Evolutionary conservation across 768 basidiomycete genomes (phyloP).

Genomic region (Lentinula raphanica): DNA sequence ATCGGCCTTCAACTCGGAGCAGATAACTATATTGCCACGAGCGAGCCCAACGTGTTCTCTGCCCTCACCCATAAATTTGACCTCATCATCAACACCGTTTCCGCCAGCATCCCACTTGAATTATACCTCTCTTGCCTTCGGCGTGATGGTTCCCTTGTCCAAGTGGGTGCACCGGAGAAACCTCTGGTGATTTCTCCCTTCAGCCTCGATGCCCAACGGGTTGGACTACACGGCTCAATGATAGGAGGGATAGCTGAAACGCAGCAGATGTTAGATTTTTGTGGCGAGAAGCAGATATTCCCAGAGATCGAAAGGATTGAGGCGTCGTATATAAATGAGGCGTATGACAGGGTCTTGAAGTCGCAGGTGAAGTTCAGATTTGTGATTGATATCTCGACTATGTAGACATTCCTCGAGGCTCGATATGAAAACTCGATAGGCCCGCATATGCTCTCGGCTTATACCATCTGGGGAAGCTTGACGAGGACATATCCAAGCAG

Average conservation of each 20-base stretch:
- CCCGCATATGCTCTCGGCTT: too few relatives aligned
- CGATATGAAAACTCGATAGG: too few relatives aligned
- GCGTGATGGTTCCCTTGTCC: neutral
- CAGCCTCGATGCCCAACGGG: neutral
- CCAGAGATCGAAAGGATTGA: neutral
- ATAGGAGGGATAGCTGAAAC: neutral
- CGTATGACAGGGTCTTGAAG: conserved; percentile 2
- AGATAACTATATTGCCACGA: conserved; percentile 34
- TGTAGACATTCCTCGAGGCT: too few relatives aligned
- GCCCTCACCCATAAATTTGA: conserved; percentile 27
- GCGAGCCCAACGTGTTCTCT: conserved; percentile 29
- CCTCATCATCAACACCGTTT: conserved; percentile 27
- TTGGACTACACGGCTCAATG: neutral
- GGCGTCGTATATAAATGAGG: conserved; percentile 2
- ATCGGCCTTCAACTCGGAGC: conserved; percentile 48
- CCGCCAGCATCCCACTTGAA: conserved; percentile 11
- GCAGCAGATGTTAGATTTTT: conserved; percentile 1
- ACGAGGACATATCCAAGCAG: too few relatives aligned
- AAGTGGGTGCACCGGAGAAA: neutral
- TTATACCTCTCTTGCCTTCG: neutral
- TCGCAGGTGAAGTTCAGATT: conserved; percentile 6
- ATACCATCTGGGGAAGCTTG: too few relatives aligned
- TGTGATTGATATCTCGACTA: conserved; percentile 6
- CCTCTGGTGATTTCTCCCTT: neutral
- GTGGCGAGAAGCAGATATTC: neutral